Base-by-base conservation (phyloP, 495 filamentous ascomycete genomes). In the Penicillium turbatum region DNA sequence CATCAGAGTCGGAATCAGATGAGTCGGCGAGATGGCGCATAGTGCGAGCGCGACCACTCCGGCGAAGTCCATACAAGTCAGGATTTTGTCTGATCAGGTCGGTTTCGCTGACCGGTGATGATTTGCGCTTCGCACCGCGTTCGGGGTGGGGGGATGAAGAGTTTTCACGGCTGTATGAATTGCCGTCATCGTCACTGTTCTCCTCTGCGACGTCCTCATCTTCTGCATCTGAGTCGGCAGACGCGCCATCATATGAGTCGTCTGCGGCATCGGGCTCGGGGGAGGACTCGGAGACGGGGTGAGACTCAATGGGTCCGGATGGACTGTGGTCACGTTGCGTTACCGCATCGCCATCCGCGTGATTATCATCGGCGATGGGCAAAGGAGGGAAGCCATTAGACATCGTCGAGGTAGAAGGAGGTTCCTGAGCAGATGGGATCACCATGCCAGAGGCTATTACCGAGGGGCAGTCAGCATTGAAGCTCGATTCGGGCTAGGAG, bases 1-100 rank as follows among this genome's bases (percentile, higher is more conserved):
- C 72, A 65, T 76, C 75, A 1, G 74, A 76, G 16, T 78, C 75
- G 0, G 71, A 92, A n/a, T 85, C 89, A 13, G 89, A 87, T 49
- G 82, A 87, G 37, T 91, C 85, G 60, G 88, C 76, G 78, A 92
- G 47, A 54, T 67, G 64, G 66, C 68, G 70, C 21, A 62, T 69
- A 39, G 75, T 75, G 56, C 80, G 78, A 39, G 82, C 79, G 56
- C 84, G 80, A 61, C 78, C 91, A 74, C 93, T 98, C 65, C 93
- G 81, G 55, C 93, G 82, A 44, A 99, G 76, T 15, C 92, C 93
- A 72, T 97, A 98, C 16, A 98, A 75, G 65, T 97, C 93, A n/a
- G 93, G 93, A 66, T 98, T 91, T 63, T 90, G 85, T 56, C 83
- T 78, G 58, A 96, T 96, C 60, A 83, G 88, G 19, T 92, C 86